phyloP scores from a whole-genome alignment of 176 grass and related monocot species.

The Cenchrus fungigraminus region DNA sequence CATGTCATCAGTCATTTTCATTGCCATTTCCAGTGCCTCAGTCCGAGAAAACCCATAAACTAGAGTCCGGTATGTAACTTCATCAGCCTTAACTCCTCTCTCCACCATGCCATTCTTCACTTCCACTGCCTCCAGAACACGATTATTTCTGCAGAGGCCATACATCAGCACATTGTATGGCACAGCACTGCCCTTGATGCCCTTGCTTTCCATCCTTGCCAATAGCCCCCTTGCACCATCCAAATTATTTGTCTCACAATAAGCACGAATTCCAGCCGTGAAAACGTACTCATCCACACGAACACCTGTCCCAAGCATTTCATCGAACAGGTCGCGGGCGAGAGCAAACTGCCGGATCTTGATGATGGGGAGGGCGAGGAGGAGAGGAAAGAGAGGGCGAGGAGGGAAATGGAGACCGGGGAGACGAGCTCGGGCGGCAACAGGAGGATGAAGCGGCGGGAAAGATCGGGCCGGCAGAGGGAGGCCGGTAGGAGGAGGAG shows the following conservation, averaged over 20 bases:
- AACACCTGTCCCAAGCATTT: conserved; percentile 41
- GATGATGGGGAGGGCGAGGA: conserved; percentile 13
- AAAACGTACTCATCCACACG: conserved; percentile 57
- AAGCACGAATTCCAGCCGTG: conserved; percentile 56
- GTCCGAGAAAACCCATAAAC: conserved; percentile 60
- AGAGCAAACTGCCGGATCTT: conserved; percentile 57
- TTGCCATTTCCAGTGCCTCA: conserved; percentile 54
- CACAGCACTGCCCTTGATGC: conserved; percentile 49
- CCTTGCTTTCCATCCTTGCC: conserved; percentile 51
- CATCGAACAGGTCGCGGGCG: conserved; percentile 64
- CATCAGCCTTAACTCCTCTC: conserved; percentile 55
- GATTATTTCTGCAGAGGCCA: conserved; percentile 62
- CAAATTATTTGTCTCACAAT: conserved; percentile 57
- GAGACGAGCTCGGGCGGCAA: conserved; percentile 38
- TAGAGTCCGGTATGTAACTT: conserved; percentile 69
- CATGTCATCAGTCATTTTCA: conserved; percentile 59
- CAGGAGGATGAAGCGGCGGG: conserved; percentile 31
- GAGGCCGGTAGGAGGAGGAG: conserved; percentile 54
- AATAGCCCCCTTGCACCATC: conserved; percentile 39
- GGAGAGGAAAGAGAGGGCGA: conserved; percentile 43
- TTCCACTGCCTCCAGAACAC: conserved; percentile 54
- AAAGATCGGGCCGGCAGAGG: conserved; percentile 35
- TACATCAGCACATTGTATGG: conserved; percentile 84
- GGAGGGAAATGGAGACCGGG: conserved; percentile 43
- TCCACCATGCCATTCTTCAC: conserved; percentile 49